These are phyloP conservation scores for Mimosa pudica DNA, from an alignment of 306 rosid genomes.

Conservation along the genomic window DNA sequence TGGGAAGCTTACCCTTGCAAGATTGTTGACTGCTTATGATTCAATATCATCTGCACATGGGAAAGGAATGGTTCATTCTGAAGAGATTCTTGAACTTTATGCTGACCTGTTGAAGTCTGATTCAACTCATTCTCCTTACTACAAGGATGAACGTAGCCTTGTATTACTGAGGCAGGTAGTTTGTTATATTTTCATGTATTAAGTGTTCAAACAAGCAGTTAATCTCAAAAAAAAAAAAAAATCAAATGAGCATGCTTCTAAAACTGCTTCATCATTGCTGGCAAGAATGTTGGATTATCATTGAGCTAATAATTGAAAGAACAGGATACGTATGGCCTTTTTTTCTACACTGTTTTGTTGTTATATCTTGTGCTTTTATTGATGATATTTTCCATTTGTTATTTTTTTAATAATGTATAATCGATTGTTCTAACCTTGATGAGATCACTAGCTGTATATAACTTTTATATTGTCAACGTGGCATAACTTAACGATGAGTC, in stretches of 20 bases:
- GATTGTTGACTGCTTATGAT: constrained; percentile 79
- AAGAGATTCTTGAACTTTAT: constrained; percentile 76
- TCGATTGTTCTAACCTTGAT: constrained; percentile 12
- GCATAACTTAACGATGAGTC: constrained; percentile 11
- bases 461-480: constrained; percentile 14
- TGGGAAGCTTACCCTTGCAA: constrained; percentile 88
- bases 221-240: neutral
- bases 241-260: neutral
- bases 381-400: constrained; percentile 7
- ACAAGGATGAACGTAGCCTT: constrained; percentile 61
- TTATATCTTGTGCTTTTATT: constrained; percentile 1
- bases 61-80: constrained; percentile 45
- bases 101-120: constrained; percentile 65
- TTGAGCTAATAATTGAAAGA: constrained; percentile 17
- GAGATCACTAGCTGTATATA: neutral
- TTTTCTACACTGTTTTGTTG: constrained; percentile 15
- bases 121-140: constrained; percentile 61
- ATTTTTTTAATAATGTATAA: neutral
- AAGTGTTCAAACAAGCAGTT: constrained; percentile 7
- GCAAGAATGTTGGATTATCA: constrained; percentile 26
- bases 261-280: neutral
- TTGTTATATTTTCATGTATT: constrained; percentile 23
- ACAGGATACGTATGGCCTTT: constrained; percentile 2
- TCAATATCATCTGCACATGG: constrained; percentile 47
- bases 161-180: constrained; percentile 53